Base-by-base conservation (phyloP, 2,329 filamentous ascomycete genomes). In the Fusarium anthophilum region DNA sequence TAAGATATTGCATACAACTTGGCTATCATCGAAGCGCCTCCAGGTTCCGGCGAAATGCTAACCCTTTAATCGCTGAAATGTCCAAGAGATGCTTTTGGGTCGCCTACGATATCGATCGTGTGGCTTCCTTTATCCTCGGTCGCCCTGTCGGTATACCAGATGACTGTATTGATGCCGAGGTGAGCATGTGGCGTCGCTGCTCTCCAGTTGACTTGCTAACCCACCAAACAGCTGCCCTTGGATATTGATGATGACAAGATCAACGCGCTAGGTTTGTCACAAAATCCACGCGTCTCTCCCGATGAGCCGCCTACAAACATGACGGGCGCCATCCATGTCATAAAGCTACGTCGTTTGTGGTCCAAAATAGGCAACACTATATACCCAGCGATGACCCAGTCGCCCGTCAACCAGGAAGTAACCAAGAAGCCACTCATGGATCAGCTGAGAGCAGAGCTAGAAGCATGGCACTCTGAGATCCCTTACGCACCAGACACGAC, bases 341-440 rank as follows among this genome's bases (percentile, higher is more conserved):
- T 80, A 30, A 79, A 78, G 56, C 65, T 81, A 4, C 79, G 79
- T 2, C 74, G 72, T 11, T 44, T 81, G 0, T 81, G 80, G 79
- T 78, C 79, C 14, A 79, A 78, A 41, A 75, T 81, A 12, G 73
- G 69, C 20, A 74, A 76, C 8, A 72, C 41, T 22, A 69, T 81
- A 7, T 81, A 81, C 30, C 62, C 59, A 8, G 41, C 69, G 2
- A 69, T 67, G 5, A 66, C 73, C 14, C 66, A 63, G 32, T 63
- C 66, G 6, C 53, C 51, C 3, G 57, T 37, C 26, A 32, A 28
- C n/a, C 66, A 70, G 17, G 66, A 72, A 3, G 41, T 70, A 20
- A 51, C 69, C 17, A 68, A 72, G 22, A 72, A 72, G 38, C 62
- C 71, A 8, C 44, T 74, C 6, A 63, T 78, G 18, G 73, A 76